phyloP scores from a whole-genome alignment of 1,139 yeast species.

The Taiozyma sp. region DNA sequence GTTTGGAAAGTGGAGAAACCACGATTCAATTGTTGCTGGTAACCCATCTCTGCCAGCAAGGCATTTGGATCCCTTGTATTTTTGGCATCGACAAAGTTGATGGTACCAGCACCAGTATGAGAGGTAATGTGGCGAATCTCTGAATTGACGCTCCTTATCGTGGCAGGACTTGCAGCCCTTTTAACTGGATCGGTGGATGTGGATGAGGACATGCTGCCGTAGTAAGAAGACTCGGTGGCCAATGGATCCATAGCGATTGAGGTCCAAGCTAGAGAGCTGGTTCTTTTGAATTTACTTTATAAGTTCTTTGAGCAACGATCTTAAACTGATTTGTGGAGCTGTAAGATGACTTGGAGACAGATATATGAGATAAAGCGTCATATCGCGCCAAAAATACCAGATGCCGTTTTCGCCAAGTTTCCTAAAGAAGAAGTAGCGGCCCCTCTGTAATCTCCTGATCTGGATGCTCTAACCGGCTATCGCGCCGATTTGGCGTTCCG shows the following conservation, averaged over 20 bases:
- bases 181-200: background rate
- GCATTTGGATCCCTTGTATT: slow-evolving; percentile 16
- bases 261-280: background rate
- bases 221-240: background rate
- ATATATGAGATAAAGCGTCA: no score
- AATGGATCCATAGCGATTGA: background rate
- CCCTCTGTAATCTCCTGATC: no score
- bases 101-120: slow-evolving; percentile 30
- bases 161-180: background rate
- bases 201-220: background rate
- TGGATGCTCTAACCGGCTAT: no score
- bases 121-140: slow-evolving; percentile 5
- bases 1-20: slow-evolving; percentile 6
- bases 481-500: no score
- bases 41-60: slow-evolving; percentile 11
- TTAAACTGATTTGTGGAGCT: background rate
- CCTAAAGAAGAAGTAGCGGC: no score
- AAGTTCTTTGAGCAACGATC: background rate
- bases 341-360: background rate
- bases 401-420: no score
- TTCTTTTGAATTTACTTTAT: background rate
- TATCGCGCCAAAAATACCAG: no score
- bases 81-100: slow-evolving; percentile 11
- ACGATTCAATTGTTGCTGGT: slow-evolving; percentile 9
- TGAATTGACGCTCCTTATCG: background rate